Base-by-base conservation (phyloP, 768 basidiomycete genomes). In the Pleurotus tuber-regium region DNA sequence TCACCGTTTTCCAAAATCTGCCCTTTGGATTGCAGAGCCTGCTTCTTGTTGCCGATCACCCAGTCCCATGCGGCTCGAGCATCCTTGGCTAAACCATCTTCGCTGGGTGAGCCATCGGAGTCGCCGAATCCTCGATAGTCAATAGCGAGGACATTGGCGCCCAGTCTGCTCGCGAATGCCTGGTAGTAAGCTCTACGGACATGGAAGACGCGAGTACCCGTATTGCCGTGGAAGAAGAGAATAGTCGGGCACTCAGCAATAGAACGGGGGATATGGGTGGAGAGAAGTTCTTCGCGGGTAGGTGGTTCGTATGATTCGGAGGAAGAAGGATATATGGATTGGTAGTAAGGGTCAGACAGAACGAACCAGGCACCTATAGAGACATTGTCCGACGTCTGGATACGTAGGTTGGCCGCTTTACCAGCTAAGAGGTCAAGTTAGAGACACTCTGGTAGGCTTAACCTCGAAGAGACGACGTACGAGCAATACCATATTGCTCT, bases 101-200 rank as follows among this genome's bases (percentile, higher is more conserved):
- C 87, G 21, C 79, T 84, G 0, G 96, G 96, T 0, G 67, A 66
- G 1, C 92, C 92, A 1, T 80, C 77, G 50, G 92, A 95, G 61
- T 98, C 94, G 1, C 74, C 96, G 60, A 88, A 98, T 1, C 95
- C 95, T 43, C 95, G 82, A 64, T 98, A 98, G 68, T 98, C 96
- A 29, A 92, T 82, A 1, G 83, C 84, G 21, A 98, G 70, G 11
- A 97, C 85, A 64, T 95, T 95, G 16, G 79, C 79, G 14, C 73
- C 70, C 5, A 91, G 69, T 1, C 86, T 78, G 2, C 84, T 78
- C 0, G 88, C 76, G 60, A 86, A 85, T 0, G 79, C 74, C 14
- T 75, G 68, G 62, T 92, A 92, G 31, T 84, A 76, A 14, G 74
- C 76, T n/a, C 94, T 73, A 9, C 95, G 87, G 35, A 74, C 77